Percentiles rank a stretch among this genome's conserved stretches.
Evolutionary conservation across 140 eudicot species (phyloP).

Genomic region (Oenanthe javanica): DNA sequence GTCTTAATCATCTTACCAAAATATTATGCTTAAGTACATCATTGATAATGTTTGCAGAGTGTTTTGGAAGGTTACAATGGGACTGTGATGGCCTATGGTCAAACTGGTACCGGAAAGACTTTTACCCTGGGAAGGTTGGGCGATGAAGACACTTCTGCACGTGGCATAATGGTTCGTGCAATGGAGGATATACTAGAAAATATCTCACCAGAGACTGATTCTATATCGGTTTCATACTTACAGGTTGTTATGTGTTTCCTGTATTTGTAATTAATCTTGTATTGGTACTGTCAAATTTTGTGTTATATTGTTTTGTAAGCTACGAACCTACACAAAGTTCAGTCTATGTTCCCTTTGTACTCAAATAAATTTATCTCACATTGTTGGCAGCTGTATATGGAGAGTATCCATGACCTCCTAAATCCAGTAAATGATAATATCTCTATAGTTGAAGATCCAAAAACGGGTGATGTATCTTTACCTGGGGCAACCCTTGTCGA

Average conservation of each 20-base stretch:
- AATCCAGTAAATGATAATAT: constrained; percentile 93
- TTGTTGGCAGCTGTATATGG: constrained; percentile 87
- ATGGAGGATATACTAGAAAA: constrained; percentile 92
- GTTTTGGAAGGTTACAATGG: constrained; percentile 98
- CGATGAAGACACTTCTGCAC: constrained; percentile 96
- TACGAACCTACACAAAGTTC: neutral
- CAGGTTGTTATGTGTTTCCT: constrained; percentile 48
- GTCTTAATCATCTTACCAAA: neutral
- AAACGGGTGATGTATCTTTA: constrained; percentile 93
- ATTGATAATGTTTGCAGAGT: constrained; percentile 42
- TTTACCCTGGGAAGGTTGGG: constrained; percentile 94
- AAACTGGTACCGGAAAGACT: constrained; percentile 98
- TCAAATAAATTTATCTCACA: neutral
- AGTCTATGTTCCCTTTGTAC: constrained; percentile 3
- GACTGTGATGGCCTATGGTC: constrained; percentile 99
- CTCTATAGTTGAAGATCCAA: constrained; percentile 90
- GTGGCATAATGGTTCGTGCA: constrained; percentile 99
- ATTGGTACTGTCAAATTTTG: too few relatives aligned
- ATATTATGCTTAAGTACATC: neutral
- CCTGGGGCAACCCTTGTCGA: constrained; percentile 89
- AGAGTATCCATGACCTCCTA: constrained; percentile 86
- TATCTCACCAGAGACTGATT: constrained; percentile 67
- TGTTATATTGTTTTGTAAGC: too few relatives aligned
- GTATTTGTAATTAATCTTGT: neutral
- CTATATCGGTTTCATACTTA: constrained; percentile 74